Conservation (phyloP, 768 basidiomycete species). For the Xerocomus brunneocitrinus region DNA sequence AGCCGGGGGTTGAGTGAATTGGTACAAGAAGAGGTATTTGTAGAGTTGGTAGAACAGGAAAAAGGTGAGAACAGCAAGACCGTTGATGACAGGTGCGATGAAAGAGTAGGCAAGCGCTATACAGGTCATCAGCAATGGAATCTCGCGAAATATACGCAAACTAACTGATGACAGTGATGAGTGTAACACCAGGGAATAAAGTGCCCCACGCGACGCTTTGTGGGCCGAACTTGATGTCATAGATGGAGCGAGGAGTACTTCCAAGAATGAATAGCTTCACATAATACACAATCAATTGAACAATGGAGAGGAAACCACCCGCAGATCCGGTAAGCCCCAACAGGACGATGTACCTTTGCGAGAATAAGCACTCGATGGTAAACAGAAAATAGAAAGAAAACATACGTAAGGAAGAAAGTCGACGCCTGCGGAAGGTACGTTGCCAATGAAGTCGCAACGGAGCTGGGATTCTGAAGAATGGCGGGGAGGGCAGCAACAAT, state of each 20-base stretch:
- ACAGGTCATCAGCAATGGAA: not conserved
- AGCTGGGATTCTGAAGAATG: slow-evolving; percentile 63
- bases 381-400: not conserved
- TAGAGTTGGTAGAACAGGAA: slow-evolving; percentile 78
- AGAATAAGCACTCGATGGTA: not conserved
- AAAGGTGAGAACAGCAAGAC: slow-evolving; percentile 79
- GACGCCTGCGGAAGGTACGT: slow-evolving; percentile 75
- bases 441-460: slow-evolving; percentile 69
- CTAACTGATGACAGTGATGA: slow-evolving; percentile 80
- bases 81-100: slow-evolving; percentile 92
- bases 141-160: slow-evolving; percentile 4
- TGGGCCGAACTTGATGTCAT: slow-evolving; percentile 73
- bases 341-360: slow-evolving; percentile 63
- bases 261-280: slow-evolving; percentile 86
- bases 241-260: slow-evolving; percentile 83
- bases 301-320: slow-evolving; percentile 75
- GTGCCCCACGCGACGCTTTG: slow-evolving; percentile 73
- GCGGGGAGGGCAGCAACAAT: slow-evolving; percentile 65
- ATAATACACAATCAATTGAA: slow-evolving; percentile 78
- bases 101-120: slow-evolving; percentile 75
- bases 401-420: slow-evolving; percentile 86
- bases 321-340: slow-evolving; percentile 80
- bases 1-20: slow-evolving; percentile 61
- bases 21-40: slow-evolving; percentile 85
- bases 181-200: slow-evolving; percentile 62